phyloP scores from a whole-genome alignment of 176 grass and related monocot genomes.

The Cenchrus fungigraminus region DNA sequence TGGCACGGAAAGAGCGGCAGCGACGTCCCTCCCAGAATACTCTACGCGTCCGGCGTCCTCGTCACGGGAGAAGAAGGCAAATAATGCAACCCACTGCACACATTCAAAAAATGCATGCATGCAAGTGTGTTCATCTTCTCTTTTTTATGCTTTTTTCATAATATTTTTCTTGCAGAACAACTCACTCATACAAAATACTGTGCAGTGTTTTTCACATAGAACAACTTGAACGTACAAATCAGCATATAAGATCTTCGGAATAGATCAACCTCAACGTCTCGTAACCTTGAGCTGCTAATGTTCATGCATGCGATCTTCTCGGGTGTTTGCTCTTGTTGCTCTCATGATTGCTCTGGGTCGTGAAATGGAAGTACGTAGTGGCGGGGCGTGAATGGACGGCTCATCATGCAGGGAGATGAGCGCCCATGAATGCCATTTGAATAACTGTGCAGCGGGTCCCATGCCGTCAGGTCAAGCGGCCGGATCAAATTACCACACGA shows the following conservation, averaged over 20 bases:
- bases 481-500: not conserved
- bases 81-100: too few species aligned
- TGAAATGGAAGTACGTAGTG: not conserved
- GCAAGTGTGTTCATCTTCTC: too few species aligned
- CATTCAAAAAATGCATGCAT: too few species aligned
- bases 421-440: not conserved
- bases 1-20: constrained; percentile 13
- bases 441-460: not conserved
- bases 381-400: not conserved
- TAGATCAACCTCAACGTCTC: not conserved
- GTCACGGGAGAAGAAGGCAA: not conserved
- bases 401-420: not conserved
- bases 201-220: too few species aligned
- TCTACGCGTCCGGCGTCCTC: not conserved
- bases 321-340: not conserved
- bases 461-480: not conserved
- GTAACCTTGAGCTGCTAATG: not conserved
- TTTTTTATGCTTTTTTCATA: too few species aligned
- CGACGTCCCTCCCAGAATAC: constrained; percentile 37
- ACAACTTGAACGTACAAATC: too few species aligned
- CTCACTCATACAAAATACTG: too few species aligned
- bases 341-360: not conserved
- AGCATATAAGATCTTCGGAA: too few species aligned
- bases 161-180: too few species aligned
- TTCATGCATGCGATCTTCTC: not conserved